Percentiles rank a stretch among this genome's conserved stretches.
Evolutionary conservation across 2,329 filamentous ascomycete species (phyloP).

Genomic region (Chlorencoelia australis): DNA sequence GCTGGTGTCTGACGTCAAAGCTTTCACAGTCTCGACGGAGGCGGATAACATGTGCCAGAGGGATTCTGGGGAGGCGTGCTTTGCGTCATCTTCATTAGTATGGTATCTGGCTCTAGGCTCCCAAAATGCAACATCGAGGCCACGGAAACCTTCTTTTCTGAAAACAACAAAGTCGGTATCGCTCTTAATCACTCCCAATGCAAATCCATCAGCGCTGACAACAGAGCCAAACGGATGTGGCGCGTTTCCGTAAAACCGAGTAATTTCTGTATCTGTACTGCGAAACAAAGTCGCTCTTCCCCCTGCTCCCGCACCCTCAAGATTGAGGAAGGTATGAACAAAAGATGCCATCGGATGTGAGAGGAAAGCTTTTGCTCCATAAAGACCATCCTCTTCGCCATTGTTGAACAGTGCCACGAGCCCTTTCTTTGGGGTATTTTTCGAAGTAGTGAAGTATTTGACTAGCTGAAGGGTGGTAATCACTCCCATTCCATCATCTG

Average conservation of each 20-base stretch:
- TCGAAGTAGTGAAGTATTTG: conserved; percentile 68
- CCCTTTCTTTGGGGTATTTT: conserved; percentile 65
- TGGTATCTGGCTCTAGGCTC: conserved; percentile 80
- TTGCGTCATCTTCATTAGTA: conserved; percentile 76
- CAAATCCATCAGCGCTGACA: conserved; percentile 75
- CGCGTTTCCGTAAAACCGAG: conserved; percentile 61
- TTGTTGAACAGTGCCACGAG: conserved; percentile 87
- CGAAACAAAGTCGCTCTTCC: conserved; percentile 82
- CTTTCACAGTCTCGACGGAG: conserved; percentile 63
- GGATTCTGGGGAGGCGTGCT: conserved; percentile 59
- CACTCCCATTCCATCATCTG: conserved; percentile 86
- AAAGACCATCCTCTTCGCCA: conserved; percentile 85
- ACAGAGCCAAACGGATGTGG: conserved; percentile 76
- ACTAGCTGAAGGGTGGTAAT: conserved; percentile 79
- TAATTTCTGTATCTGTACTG: conserved; percentile 78
- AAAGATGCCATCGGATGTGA: conserved; percentile 73
- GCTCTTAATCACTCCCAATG: conserved; percentile 66
- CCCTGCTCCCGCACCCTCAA: conserved; percentile 90
- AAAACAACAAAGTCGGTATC: conserved; percentile 88
- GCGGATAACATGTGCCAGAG: conserved; percentile 95
- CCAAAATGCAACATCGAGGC: conserved; percentile 87
- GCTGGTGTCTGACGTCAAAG: conserved; percentile 58
- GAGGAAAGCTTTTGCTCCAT: conserved; percentile 77
- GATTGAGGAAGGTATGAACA: conserved; percentile 80
- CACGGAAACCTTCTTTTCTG: conserved; percentile 68